Base-by-base conservation (phyloP, 208 protist species). In the Wallacemonas collosoma region DNA sequence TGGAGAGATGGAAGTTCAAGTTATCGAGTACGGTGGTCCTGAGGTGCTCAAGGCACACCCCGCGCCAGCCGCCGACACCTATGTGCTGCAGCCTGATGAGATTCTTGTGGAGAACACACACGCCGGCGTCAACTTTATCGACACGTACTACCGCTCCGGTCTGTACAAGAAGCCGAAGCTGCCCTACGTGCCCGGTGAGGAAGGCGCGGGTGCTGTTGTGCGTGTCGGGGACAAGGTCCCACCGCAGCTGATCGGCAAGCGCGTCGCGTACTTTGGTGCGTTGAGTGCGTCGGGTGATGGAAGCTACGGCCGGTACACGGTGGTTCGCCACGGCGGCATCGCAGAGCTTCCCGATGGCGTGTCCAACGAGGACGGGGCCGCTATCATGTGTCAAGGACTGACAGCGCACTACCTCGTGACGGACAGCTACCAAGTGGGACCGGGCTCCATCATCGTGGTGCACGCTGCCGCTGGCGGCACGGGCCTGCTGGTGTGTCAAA, bases 61-160 rank as follows among this genome's bases (percentile, higher is more conserved):
- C 7, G 53, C 66, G 2, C 61, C 51, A 2, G 17, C 54, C 35
- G 7, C 61, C 3, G 55, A 66, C n/a, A 39, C 41, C 11, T 65
- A 65, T 41, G 50, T 41, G 43, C 60, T 65, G 7, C 53, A 55
- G 43, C 48, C 77, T 2, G 66, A 83, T 41, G 68, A 90, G 45
- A 83, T 90, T n/a, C 72, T 91, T 15, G 83, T 92, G 35, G 51
- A 62, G 35, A 91, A 88, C 75, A 54, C 51, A 1, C 91, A 88
- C 75, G 81, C 87, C 3, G 93, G 93, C 26, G 80, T 98, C 39
- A 98, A 98, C 82, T 98, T 98, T 74, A 97, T 98, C 65, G 95
- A 98, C 77, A 94, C 90, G 2, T 97, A 98, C 82, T 94, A 84
- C 72, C 86, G 94, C 50, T 70, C 36, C 3, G 92, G 95, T 0